Conservation (phyloP, 192 early-diverging fungal genomes). For the Backusella macrospora region DNA sequence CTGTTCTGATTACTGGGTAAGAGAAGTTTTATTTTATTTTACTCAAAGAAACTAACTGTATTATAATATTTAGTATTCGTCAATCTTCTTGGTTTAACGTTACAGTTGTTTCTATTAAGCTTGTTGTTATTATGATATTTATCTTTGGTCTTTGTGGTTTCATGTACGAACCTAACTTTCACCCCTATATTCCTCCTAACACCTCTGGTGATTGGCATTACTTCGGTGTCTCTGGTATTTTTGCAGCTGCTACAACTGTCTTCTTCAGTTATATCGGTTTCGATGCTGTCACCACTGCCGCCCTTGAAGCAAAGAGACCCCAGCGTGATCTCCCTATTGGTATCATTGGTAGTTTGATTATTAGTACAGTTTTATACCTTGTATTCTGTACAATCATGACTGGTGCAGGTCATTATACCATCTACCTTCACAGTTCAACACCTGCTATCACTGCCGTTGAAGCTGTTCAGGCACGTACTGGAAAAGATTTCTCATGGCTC, state of each 20-base stretch:
- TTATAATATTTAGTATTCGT: slow-evolving; percentile 45
- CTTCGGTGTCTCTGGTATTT: slow-evolving; percentile 73
- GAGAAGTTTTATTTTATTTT: not conserved
- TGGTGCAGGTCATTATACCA: slow-evolving; percentile 68
- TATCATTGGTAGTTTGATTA: slow-evolving; percentile 76
- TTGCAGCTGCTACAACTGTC: slow-evolving; percentile 73
- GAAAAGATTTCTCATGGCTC: slow-evolving; percentile 66
- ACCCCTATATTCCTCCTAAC: slow-evolving; percentile 75
- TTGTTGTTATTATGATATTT: slow-evolving; percentile 74
- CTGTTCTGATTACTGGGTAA: slow-evolving; percentile 66
- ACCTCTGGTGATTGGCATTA: slow-evolving; percentile 44
- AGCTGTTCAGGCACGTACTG: slow-evolving; percentile 28
- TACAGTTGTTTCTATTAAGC: slow-evolving; percentile 71
- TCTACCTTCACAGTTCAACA: slow-evolving; percentile 48
- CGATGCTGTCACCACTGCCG: slow-evolving; percentile 84
- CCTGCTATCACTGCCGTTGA: slow-evolving; percentile 59
- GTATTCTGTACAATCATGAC: slow-evolving; percentile 66
- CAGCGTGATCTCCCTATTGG: slow-evolving; percentile 84
- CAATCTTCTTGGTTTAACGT: slow-evolving; percentile 77
- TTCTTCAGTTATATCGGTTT: slow-evolving; percentile 89
- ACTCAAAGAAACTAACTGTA: not conserved
- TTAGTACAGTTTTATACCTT: slow-evolving; percentile 84
- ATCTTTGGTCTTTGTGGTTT: slow-evolving; percentile 75
- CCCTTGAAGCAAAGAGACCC: slow-evolving; percentile 82
- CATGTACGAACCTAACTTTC: slow-evolving; percentile 72